Evolutionary conservation across 768 basidiomycete species (phyloP).

Genomic region (Kwoniella pini): DNA sequence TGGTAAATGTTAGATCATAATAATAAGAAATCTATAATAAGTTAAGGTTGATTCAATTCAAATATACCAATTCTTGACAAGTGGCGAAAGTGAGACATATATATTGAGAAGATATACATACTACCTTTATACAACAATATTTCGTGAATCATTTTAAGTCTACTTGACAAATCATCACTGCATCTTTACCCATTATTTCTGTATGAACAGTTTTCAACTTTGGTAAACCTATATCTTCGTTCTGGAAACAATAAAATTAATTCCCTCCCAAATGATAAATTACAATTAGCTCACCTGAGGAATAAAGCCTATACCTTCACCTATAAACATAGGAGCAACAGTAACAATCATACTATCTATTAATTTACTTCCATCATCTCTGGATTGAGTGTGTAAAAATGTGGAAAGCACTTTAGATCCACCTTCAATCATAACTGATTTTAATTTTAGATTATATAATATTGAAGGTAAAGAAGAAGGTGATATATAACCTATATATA

Average conservation of each 20-base stretch:
- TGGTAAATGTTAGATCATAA: too few species aligned
- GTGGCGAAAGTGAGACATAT: too few species aligned
- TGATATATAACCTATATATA: conserved; percentile 46
- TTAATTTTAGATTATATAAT: conserved; percentile 64
- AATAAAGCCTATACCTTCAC: conserved; percentile 55
- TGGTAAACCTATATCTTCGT: conserved; percentile 34
- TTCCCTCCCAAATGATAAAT: too few species aligned
- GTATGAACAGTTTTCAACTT: conserved; percentile 37
- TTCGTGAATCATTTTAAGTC: too few species aligned
- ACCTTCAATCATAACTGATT: conserved; percentile 92
- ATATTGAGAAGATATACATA: too few species aligned
- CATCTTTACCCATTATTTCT: conserved; percentile 48
- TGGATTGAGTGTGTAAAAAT: conserved; percentile 59
- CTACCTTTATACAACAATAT: too few species aligned
- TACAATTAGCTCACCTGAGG: conserved; percentile 42
- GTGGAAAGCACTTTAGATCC: conserved; percentile 79
- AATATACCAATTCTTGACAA: too few species aligned
- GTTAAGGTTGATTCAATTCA: too few species aligned
- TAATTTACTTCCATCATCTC: conserved; percentile 44
- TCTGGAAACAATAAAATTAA: conserved; percentile 23
- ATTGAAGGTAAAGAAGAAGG: conserved; percentile 58
- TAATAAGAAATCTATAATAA: too few species aligned
- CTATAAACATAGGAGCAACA: conserved; percentile 81
- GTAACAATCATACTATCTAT: conserved; percentile 81
- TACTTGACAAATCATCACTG: conserved; percentile 46